Evolutionary conservation across 768 basidiomycete species (phyloP).

Genomic region (Panellus pusillus): DNA sequence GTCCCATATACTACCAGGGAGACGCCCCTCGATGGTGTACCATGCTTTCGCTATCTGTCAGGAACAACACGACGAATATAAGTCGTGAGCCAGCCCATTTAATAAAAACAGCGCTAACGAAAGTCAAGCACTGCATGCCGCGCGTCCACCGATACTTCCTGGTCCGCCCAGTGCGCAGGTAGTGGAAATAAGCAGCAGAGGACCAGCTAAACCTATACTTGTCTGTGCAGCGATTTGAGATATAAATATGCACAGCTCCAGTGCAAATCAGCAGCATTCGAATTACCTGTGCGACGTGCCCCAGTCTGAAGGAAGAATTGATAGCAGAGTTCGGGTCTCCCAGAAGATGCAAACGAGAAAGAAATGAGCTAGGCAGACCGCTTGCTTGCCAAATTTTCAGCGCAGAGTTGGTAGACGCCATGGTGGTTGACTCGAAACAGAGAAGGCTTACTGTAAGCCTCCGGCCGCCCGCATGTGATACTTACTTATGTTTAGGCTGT

Average conservation of each 20-base stretch:
- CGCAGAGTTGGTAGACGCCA: neutral
- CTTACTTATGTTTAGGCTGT: too few species aligned
- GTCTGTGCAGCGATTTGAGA: constrained; percentile 29
- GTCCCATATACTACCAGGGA: constrained; percentile 44
- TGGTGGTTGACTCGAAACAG: neutral
- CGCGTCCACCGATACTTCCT: constrained; percentile 52
- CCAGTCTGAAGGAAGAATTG: constrained; percentile 56
- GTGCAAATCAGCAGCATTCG: too few species aligned
- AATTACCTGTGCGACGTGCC: constrained; percentile 51
- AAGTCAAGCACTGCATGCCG: constrained; percentile 58
- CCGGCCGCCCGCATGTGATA: neutral
- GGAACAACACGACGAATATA: neutral
- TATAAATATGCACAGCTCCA: constrained; percentile 1
- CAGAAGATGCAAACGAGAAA: constrained; percentile 37
- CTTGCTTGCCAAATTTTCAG: constrained; percentile 37
- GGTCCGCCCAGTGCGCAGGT: constrained; percentile 46
- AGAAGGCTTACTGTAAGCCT: neutral
- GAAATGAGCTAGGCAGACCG: constrained; percentile 37
- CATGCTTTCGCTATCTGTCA: constrained; percentile 49
- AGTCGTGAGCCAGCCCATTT: neutral
- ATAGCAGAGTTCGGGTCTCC: constrained; percentile 43
- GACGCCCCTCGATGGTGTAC: constrained; percentile 43
- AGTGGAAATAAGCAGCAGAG: constrained; percentile 51
- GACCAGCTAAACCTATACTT: constrained; percentile 49
- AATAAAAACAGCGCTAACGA: constrained; percentile 30